Conservation (phyloP, 2,329 filamentous ascomycete species). For the Clathrospora elynae region DNA sequence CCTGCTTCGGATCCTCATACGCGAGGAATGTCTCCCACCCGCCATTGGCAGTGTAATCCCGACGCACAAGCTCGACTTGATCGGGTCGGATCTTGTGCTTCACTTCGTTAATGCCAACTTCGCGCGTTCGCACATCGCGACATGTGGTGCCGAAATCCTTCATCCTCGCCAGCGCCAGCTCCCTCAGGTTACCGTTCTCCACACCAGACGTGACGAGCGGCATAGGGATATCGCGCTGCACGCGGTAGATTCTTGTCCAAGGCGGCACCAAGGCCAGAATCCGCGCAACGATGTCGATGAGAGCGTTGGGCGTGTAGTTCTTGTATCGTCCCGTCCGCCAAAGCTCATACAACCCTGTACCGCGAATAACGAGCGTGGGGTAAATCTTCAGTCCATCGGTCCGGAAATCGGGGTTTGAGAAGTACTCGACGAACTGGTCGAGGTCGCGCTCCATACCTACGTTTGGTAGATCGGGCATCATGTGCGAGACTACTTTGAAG, state of each 20-base stretch:
- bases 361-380: slow-evolving; percentile 93
- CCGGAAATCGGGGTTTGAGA: slow-evolving; percentile 92
- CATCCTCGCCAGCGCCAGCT: slow-evolving; percentile 94
- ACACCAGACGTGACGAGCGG: slow-evolving; percentile 97
- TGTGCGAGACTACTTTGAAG: slow-evolving; percentile 98
- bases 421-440: slow-evolving; percentile 97
- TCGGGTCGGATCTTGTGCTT: slow-evolving; percentile 98
- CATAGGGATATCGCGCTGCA: slow-evolving; percentile 99
- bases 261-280: slow-evolving; percentile 93
- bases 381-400: slow-evolving; percentile 99
- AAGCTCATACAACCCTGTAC: slow-evolving; percentile 93
- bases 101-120: slow-evolving; percentile 98
- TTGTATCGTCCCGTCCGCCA: slow-evolving; percentile 98
- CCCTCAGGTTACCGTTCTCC: slow-evolving; percentile 94
- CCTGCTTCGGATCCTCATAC: slow-evolving; percentile 97
- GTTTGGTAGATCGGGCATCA: slow-evolving; percentile 99
- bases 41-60: slow-evolving; percentile 93
- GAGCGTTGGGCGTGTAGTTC: slow-evolving; percentile 96
- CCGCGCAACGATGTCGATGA: slow-evolving; percentile 94
- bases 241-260: slow-evolving; percentile 98
- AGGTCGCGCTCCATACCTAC: slow-evolving; percentile 98
- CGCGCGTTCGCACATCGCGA: slow-evolving; percentile 91
- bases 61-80: slow-evolving; percentile 90
- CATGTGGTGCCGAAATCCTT: slow-evolving; percentile 98
- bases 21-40: slow-evolving; percentile 99